phyloP scores from a whole-genome alignment of 148 eudicot genomes.

The Limonium bicolor region DNA sequence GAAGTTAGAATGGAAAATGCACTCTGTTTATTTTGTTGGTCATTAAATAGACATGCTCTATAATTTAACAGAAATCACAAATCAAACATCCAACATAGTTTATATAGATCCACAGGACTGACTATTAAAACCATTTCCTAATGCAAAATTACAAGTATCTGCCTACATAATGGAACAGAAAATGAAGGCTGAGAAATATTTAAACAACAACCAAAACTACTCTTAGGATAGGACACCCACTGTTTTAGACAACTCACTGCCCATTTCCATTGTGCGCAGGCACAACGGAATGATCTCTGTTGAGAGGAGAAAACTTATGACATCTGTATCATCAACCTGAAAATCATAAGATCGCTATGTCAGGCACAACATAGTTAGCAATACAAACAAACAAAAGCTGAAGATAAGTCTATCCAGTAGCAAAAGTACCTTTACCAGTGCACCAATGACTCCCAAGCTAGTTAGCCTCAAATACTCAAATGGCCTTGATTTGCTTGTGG shows the following conservation, averaged over 20 bases:
- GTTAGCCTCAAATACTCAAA: constrained; percentile 94
- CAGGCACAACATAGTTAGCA: not conserved
- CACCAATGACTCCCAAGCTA: constrained; percentile 93
- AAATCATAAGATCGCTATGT: not conserved
- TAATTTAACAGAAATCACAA: too few relatives aligned
- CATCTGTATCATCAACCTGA: not conserved
- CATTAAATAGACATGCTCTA: too few relatives aligned
- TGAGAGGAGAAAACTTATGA: constrained; percentile 11
- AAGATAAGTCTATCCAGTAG: not conserved
- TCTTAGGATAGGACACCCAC: constrained; percentile 29
- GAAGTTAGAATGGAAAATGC: too few relatives aligned
- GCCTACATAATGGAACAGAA: too few relatives aligned
- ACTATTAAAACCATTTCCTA: too few relatives aligned
- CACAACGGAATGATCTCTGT: not conserved
- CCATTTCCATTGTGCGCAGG: constrained; percentile 91
- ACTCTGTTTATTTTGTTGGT: too few relatives aligned
- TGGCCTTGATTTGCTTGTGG: constrained; percentile 95
- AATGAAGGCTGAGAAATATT: too few relatives aligned
- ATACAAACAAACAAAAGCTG: not conserved
- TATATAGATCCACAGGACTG: too few relatives aligned
- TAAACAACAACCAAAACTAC: too few relatives aligned
- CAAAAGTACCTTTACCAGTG: constrained; percentile 70
- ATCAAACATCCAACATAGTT: too few relatives aligned
- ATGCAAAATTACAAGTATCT: too few relatives aligned
- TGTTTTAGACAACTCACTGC: constrained; percentile 91